Evolutionary conservation across 306 rosid species (phyloP), one percentile per base, ranked within the genome.

Genomic region (Psophocarpus tetragonolobus): DNA sequence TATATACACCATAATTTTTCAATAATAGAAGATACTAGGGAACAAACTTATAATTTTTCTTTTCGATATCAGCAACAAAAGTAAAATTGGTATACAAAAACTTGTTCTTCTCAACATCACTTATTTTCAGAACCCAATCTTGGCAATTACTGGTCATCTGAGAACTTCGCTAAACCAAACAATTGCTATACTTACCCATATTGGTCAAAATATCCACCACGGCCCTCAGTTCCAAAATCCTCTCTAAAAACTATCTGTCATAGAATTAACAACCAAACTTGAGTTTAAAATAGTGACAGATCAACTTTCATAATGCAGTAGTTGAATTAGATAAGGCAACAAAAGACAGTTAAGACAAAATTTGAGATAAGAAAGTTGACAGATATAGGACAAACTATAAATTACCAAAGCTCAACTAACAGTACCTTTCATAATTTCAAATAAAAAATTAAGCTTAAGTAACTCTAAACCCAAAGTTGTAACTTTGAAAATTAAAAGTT

Each of bases 181-280:
- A n/a, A 5, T 21, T 36, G 38, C 41, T 7, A 33, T 41, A 73
- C 88, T 57, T 92, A 92, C 97, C 97, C 97, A 36, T 92, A 92
- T 66, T 92, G 85, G 83, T 92, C 97, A 82, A 92, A 92, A 82
- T 92, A 92, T 80, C 97, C 97, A 73, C 97, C 97, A 14, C 97
- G 97, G 53, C 97, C 97, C 3, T 90, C 97, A 66, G 92, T 90
- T 76, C 97, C 97, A 76, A 92, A 90, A 85, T 92, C 96, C 89
- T 92, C 97, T 87, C 97, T 89, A 81, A 92, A 92, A 83, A 92
- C 97, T 32, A 90, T 92, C 96, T 90, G 90, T 75, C 39, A 85
- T 47, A 57, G 38, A 65, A 69, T 60, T 60, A 69, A 68, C 17
- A 80, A 50, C 51, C 47, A 41, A 66, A 58, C 32, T 33, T 13